These are phyloP conservation scores for Cordyceps cicadae DNA, from an alignment of 2,329 filamentous ascomycete genomes.

Conservation along the genomic window DNA sequence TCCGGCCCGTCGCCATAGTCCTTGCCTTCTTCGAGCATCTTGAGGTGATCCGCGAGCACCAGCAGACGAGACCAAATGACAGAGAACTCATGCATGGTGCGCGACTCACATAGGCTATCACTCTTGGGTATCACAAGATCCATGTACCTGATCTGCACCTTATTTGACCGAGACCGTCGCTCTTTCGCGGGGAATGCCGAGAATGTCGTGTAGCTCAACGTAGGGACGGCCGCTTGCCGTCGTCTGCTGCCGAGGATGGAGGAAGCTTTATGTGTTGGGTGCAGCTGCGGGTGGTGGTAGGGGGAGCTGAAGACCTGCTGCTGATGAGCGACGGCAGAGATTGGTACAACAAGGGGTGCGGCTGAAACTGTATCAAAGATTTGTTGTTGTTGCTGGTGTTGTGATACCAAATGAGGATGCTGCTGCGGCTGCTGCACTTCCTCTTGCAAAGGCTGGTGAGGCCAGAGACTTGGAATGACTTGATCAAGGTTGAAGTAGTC, in stretches of 20 bases:
- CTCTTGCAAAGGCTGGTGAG: not conserved
- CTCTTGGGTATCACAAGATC: constrained; percentile 3
- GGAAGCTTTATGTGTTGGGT: not conserved
- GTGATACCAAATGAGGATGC: not conserved
- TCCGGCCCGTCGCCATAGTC: constrained; percentile 16
- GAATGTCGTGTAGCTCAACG: not conserved
- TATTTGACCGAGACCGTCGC: not conserved
- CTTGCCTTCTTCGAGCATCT: constrained; percentile 17
- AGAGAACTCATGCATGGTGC: constrained; percentile 32
- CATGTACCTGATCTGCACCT: not conserved
- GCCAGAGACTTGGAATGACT: not conserved
- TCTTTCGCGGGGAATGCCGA: not conserved
- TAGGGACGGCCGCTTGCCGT: not conserved
- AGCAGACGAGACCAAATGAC: constrained; percentile 30
- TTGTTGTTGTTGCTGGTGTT: not conserved
- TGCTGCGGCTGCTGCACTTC: not conserved
- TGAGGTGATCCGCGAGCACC: constrained; percentile 28
- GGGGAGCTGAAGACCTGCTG: not conserved
- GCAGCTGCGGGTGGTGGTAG: not conserved
- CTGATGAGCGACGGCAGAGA: not conserved
- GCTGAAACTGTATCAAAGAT: not conserved
- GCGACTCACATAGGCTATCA: constrained; percentile 14
- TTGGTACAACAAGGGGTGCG: not conserved
- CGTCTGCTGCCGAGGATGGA: not conserved
- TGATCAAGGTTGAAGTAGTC: constrained; percentile 1